These are phyloP conservation scores for Pseudogymnoascus sp. DNA, from an alignment of 2,329 filamentous ascomycete species.

Conservation along the genomic window DNA sequence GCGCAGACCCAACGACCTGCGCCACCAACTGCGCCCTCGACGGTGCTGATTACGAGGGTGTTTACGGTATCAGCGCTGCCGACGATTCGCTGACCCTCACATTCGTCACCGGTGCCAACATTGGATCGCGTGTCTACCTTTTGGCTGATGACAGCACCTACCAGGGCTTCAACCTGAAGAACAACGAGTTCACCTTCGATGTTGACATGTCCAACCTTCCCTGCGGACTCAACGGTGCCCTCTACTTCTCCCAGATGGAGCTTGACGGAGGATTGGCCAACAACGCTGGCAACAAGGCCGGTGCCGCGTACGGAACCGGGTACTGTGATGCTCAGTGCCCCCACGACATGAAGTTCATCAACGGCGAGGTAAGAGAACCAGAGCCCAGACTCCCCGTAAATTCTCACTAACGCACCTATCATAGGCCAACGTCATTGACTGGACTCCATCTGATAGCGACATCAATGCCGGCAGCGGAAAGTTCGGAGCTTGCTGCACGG, in stretches of 20 bases:
- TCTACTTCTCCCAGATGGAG: slow-evolving; percentile 56
- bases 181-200: slow-evolving; percentile 61
- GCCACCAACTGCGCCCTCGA: slow-evolving; percentile 41
- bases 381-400: slow-evolving; percentile 25
- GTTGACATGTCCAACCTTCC: slow-evolving; percentile 57
- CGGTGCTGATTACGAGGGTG: slow-evolving; percentile 39
- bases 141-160: slow-evolving; percentile 52
- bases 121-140: slow-evolving; percentile 50
- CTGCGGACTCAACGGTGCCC: slow-evolving; percentile 60
- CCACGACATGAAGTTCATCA: slow-evolving; percentile 40
- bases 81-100: slow-evolving; percentile 41
- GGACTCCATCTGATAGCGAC: slow-evolving; percentile 36
- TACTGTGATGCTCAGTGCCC: slow-evolving; percentile 53
- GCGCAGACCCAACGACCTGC: slow-evolving; percentile 32
- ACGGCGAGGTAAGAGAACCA: slow-evolving; percentile 30
- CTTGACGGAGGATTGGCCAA: slow-evolving; percentile 45
- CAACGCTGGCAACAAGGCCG: slow-evolving; percentile 42
- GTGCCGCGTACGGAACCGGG: slow-evolving; percentile 49
- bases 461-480: slow-evolving; percentile 40
- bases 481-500: slow-evolving; percentile 51
- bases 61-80: slow-evolving; percentile 43
- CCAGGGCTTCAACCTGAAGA: slow-evolving; percentile 52
- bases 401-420: slow-evolving; percentile 17
- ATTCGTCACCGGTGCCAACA: slow-evolving; percentile 43
- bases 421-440: slow-evolving; percentile 41